Conservation (phyloP, 305 asterid genomes). For the Solanum chacoense region DNA sequence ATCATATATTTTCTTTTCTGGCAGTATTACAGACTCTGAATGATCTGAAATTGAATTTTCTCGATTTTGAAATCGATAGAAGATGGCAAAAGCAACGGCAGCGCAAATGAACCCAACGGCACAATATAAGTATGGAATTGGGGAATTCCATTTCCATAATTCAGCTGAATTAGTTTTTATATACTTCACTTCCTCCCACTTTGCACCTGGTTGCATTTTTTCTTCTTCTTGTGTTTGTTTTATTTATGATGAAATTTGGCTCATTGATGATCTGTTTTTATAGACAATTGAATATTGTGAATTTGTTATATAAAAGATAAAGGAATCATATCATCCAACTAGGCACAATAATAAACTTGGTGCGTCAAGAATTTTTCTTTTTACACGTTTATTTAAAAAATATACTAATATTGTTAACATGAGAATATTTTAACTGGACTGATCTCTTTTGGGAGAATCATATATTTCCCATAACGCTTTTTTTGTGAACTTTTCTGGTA, state of each 20-base stretch:
- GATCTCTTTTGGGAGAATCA: background rate
- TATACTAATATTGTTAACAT: background rate
- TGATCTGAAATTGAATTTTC: background rate
- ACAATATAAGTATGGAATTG: constrained; percentile 8
- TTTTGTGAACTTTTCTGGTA: background rate
- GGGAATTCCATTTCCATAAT: constrained; percentile 12
- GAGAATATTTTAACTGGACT: background rate
- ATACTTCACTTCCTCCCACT: background rate
- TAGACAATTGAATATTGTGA: background rate
- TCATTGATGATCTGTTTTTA: background rate
- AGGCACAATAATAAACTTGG: background rate
- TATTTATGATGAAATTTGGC: background rate
- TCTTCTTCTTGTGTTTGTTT: background rate
- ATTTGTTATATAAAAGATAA: background rate
- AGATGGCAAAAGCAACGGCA: background rate
- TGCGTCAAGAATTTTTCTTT: background rate
- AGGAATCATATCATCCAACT: background rate
- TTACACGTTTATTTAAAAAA: background rate
- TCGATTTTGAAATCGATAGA: background rate
- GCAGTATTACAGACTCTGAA: background rate
- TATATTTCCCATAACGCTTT: background rate
- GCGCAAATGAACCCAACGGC: background rate
- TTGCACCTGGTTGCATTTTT: background rate
- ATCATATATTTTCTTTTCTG: background rate
- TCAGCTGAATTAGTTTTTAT: background rate